Percentiles rank a stretch among this genome's conserved stretches.
These are phyloP conservation scores for Tetraselmis chui DNA, from an alignment of 139 green algal species.

Conservation along the genomic window DNA sequence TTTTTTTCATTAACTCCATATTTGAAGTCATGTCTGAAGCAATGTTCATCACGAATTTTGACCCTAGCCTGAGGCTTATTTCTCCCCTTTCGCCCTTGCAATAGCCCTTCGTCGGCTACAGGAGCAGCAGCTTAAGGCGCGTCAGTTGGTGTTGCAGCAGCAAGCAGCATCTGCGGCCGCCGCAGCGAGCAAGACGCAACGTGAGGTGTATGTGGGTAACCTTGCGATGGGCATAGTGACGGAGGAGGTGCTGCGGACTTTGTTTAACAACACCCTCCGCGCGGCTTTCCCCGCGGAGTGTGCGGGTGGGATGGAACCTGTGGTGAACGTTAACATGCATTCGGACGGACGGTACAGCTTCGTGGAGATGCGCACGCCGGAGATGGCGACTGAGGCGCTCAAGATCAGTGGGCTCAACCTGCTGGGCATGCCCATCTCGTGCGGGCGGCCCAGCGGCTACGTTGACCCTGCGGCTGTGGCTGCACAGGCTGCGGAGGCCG, in stretches of 20 bases:
- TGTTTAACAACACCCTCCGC: slow-evolving; percentile 72
- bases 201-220: slow-evolving; percentile 77
- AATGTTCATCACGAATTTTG: too few relatives aligned
- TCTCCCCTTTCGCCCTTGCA: too few relatives aligned
- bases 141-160: slow-evolving; percentile 75
- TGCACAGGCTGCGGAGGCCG: slow-evolving; percentile 35
- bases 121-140: slow-evolving; percentile 69
- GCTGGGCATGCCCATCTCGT: slow-evolving; percentile 63
- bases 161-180: slow-evolving; percentile 58
- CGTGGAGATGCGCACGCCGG: slow-evolving; percentile 73
- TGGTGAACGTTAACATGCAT: slow-evolving; percentile 53
- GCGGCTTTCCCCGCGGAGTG: slow-evolving; percentile 52
- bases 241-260: slow-evolving; percentile 48
- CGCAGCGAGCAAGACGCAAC: slow-evolving; percentile 64
- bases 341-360: slow-evolving; percentile 70
- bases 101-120: slow-evolving; percentile 49
- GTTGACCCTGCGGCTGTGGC: slow-evolving; percentile 65
- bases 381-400: slow-evolving; percentile 79
- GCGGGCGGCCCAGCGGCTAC: slow-evolving; percentile 72
- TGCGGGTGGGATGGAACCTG: slow-evolving; percentile 49
- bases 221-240: slow-evolving; percentile 64
- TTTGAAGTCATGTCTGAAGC: too few relatives aligned
- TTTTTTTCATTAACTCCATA: too few relatives aligned
- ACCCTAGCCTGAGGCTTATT: too few relatives aligned
- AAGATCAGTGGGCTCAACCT: slow-evolving; percentile 68